Conservation (phyloP, 2,329 filamentous ascomycete genomes). For the Pseudogymnoascus sp. region DNA sequence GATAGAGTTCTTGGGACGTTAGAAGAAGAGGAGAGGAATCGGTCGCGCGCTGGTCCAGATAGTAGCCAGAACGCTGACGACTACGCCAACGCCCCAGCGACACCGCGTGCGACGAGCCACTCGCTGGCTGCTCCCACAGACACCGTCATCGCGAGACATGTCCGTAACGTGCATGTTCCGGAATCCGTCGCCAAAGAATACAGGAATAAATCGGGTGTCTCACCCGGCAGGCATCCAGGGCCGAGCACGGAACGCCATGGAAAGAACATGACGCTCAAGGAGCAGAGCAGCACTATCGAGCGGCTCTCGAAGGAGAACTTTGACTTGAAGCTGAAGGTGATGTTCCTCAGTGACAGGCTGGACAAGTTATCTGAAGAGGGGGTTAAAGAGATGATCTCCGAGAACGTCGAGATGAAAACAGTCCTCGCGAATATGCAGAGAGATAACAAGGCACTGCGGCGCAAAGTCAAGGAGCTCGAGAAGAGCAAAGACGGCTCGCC, state of each 20-base stretch:
- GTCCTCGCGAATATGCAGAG: constrained; percentile 81
- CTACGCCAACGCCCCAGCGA: constrained; percentile 47
- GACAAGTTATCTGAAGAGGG: constrained; percentile 93
- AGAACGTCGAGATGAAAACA: constrained; percentile 92
- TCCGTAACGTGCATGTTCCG: constrained; percentile 83
- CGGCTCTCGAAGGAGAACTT: constrained; percentile 97
- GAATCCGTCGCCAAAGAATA: constrained; percentile 83
- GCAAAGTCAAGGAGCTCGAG: constrained; percentile 78
- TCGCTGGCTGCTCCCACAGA: constrained; percentile 64
- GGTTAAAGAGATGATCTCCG: constrained; percentile 94
- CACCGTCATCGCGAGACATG: constrained; percentile 78
- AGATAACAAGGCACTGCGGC: constrained; percentile 76
- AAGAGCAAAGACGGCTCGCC: constrained; percentile 56
- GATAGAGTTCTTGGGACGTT: constrained; percentile 46
- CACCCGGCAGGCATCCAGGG: constrained; percentile 43
- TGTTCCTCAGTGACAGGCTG: constrained; percentile 88
- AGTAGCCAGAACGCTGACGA: constrained; percentile 30
- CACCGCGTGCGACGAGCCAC: constrained; percentile 54
- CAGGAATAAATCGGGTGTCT: constrained; percentile 63
- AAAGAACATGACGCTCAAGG: constrained; percentile 79
- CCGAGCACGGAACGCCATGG: constrained; percentile 46
- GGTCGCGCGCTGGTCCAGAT: constrained; percentile 41
- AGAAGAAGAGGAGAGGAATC: constrained; percentile 47
- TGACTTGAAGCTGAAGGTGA: constrained; percentile 92
- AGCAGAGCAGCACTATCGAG: constrained; percentile 96